Percentiles rank a stretch among this genome's conserved stretches.
Evolutionary conservation across 2,329 filamentous ascomycete species (phyloP).

Genomic region (Dichotomopilus funicola): DNA sequence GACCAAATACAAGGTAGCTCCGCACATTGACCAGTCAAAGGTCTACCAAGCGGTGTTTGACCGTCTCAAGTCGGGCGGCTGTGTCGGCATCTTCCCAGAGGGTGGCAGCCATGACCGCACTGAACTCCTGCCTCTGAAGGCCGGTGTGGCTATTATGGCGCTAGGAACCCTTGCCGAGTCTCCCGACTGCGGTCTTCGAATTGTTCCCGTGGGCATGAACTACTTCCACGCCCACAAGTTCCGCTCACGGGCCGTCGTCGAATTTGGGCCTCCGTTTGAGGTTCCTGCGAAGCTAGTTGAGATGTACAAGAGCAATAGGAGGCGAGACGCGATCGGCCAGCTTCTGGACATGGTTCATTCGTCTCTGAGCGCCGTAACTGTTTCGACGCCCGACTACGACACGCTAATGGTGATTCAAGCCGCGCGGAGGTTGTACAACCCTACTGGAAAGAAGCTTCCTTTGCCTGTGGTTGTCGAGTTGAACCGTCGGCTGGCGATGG

Average conservation of each 20-base stretch:
- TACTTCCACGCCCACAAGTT: constrained; percentile 99
- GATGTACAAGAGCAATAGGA: constrained; percentile 75
- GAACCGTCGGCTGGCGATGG: constrained; percentile 82
- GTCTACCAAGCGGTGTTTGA: constrained; percentile 93
- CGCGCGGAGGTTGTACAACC: constrained; percentile 86
- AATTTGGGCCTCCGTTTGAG: constrained; percentile 87
- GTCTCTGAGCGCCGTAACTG: constrained; percentile 78
- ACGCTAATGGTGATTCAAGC: constrained; percentile 96
- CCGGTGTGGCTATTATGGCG: constrained; percentile 96
- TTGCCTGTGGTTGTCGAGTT: constrained; percentile 90
- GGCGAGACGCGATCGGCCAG: constrained; percentile 78
- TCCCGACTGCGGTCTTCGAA: constrained; percentile 82
- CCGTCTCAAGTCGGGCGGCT: constrained; percentile 73
- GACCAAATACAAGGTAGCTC: constrained; percentile 78
- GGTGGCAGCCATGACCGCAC: constrained; percentile 93
- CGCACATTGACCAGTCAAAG: constrained; percentile 87
- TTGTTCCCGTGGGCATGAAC: constrained; percentile 97
- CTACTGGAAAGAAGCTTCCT: constrained; percentile 87
- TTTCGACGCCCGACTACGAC: constrained; percentile 89
- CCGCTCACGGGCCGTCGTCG: constrained; percentile 87
- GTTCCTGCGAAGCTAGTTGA: constrained; percentile 76
- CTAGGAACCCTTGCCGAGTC: constrained; percentile 80
- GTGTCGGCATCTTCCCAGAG: constrained; percentile 94
- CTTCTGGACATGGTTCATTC: constrained; percentile 84
- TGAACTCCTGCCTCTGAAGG: constrained; percentile 85